Evolutionary conservation across 176 grass and related monocot species (phyloP), one percentile per base, ranked within the genome.

Genomic region (Echinochloa phyllopogon): DNA sequence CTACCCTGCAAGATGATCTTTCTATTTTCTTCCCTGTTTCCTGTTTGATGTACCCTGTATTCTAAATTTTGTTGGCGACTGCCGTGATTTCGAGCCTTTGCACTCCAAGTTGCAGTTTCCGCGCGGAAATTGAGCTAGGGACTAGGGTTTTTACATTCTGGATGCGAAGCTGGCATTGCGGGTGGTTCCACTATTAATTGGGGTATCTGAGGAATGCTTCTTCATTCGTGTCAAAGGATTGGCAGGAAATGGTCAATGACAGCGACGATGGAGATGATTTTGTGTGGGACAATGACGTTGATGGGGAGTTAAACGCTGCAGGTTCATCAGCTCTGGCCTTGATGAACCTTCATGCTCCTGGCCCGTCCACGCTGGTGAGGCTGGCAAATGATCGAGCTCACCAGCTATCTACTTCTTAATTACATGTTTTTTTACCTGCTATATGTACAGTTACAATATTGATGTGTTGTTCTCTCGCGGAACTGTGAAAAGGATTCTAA

Each of bases 261-360:
- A 88, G 70, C 11, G 75, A 87, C 20, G 75, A 81, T 24, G 65
- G 18, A 43, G 37, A 84, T 36, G 61, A 71, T 10, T 60, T 93
- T 29, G 84, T 78, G 18, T 90, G 82, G 87, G 59, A 77, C 0
- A 84, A 53, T 41, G 82, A 86, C 2, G 61, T 49, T 48, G 85
- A 83, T 5, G 24, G 23, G n/a, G 88, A 86, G 33, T 55, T 50
- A 10, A 10, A 65, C 9, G 29, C 27, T 38, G 29, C 29, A 68
- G 33, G 48, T 57, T 72, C 44, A 10, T 86, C 83, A 21, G 65
- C 49, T 14, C 16, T 24, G 8, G 25, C 74, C 33, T 52, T 38
- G 25, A 77, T 65, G 60, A 87, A 76, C 37, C 7, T 40, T 2
- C 59, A 83, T 74, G 83, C 57, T 84, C 55, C 73, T 52, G 75